Conservation (phyloP, 2,329 filamentous ascomycete genomes). For the Pestalotiopsis fici region DNA sequence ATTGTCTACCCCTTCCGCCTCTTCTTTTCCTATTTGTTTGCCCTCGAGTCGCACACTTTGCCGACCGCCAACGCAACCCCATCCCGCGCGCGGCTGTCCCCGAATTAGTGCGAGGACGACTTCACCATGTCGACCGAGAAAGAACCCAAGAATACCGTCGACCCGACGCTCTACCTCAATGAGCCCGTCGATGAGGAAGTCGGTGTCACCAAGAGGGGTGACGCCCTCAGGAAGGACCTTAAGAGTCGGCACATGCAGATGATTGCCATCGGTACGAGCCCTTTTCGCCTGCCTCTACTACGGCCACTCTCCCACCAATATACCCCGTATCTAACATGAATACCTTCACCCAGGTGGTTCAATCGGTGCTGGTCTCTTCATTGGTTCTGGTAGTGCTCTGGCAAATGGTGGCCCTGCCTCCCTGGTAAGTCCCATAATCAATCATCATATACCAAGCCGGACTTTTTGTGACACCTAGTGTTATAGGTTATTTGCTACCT, state of each 20-base stretch:
- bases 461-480: neutral
- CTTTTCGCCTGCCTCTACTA: neutral
- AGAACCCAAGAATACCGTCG: conserved; percentile 18
- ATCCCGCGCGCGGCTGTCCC: neutral
- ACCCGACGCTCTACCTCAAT: conserved; percentile 16
- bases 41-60: neutral
- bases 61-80: neutral
- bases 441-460: neutral
- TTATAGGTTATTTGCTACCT: conserved; percentile 47
- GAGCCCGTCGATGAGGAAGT: conserved; percentile 33
- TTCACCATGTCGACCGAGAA: conserved; percentile 26
- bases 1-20: neutral
- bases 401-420: conserved; percentile 59
- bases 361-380: conserved; percentile 64
- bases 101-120: neutral
- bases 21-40: neutral
- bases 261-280: conserved; percentile 43
- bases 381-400: conserved; percentile 64
- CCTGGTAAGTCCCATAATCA: conserved; percentile 29
- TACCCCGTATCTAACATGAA: neutral
- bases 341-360: conserved; percentile 34
- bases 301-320: neutral
- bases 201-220: conserved; percentile 32
- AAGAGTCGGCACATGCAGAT: conserved; percentile 45
- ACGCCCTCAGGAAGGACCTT: conserved; percentile 35